Evolutionary conservation across 352 stramenopile genomes (phyloP), one percentile per base, ranked within the genome.

Genomic region (Pythium dissimile): DNA sequence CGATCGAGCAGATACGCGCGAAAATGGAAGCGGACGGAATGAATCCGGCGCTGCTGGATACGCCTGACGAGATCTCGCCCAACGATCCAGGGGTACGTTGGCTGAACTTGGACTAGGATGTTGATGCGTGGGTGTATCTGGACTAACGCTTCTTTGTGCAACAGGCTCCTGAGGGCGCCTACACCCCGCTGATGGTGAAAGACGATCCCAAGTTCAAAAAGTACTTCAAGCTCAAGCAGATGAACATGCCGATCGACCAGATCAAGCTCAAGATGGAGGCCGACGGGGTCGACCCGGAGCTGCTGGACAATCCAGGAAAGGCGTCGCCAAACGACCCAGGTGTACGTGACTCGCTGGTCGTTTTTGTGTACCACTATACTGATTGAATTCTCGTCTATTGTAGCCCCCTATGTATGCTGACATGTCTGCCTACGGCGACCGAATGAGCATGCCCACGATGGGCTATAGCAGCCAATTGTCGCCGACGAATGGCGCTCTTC

Each of bases 261-360:
- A 92, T 95, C 62, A 92, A 90, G 54, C 54, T 92, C 49, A 92
- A 94, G 62, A 95, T 95, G 80, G 76, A 92, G 55, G 75, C 75
- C 0, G 86, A 94, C 13, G 83, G 84, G 7, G 57, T 93, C 1
- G 80, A 93, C 41, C 69, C 86, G 1, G 53, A 67, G 13, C 53
- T 93, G 26, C 62, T 95, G 2, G 80, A 92, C 42, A 77, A 75
- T 9, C 80, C 83, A 3, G 75, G 69, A 38, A 74, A 64, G 26
- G 64, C 80, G 6, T 95, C 84, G 0, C 84, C 84, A n/a, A 90
- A 94, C 51, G 84, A 94, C 23, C 75, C 69, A 50, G 84, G 84
- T 9, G 84, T 92, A 73, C 44, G 81, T 78, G 30, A 27, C 39
- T 2, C 24, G 23, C 35, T 57, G 31, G 52, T 58, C 26, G 64